Conservation (phyloP, 345 rosid genomes). For the Diplotaxis tenuifolia region DNA sequence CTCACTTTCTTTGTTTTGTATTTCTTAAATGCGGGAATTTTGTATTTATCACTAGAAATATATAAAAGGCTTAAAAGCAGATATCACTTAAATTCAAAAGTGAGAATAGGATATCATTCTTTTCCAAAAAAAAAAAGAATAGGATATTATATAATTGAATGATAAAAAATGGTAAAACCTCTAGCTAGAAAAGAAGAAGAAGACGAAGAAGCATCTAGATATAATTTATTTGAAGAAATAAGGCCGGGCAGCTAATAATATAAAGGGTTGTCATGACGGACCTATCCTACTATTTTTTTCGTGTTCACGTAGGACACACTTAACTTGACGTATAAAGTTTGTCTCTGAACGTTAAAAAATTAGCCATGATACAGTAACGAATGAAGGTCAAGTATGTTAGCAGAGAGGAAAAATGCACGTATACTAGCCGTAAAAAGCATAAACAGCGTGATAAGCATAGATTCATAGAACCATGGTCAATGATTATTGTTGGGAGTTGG, state of each 20-base stretch:
- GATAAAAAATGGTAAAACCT: neutral
- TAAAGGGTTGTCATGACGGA: conserved; percentile 11
- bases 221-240: neutral
- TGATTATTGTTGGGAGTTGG: neutral
- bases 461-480: neutral
- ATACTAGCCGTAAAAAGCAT: neutral
- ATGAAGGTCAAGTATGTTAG: neutral
- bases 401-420: neutral
- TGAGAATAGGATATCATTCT: neutral
- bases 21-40: neutral
- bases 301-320: conserved; percentile 6
- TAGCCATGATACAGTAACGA: neutral
- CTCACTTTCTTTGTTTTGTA: neutral
- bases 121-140: neutral
- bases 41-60: neutral
- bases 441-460: neutral
- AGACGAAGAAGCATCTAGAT: conserved; percentile 11
- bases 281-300: neutral
- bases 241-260: conserved; percentile 11
- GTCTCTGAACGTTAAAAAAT: neutral
- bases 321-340: neutral
- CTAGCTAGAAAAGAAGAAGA: neutral
- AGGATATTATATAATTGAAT: conserved; percentile 7
- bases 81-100: neutral
- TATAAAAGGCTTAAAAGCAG: neutral